Conservation (phyloP, 73 alveolate species). For the Paramecium octaurelia region DNA sequence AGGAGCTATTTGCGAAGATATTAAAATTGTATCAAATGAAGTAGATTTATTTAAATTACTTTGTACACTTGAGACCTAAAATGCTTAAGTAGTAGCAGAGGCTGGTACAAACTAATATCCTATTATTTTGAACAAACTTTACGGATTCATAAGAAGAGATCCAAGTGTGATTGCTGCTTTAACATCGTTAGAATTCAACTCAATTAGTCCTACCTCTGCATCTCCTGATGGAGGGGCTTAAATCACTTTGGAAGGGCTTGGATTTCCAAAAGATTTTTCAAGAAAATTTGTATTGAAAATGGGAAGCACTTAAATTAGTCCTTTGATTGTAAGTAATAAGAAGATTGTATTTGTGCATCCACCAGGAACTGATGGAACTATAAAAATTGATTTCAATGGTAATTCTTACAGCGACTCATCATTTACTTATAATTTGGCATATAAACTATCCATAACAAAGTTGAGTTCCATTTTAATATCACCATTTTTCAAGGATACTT, state of each 20-base stretch:
- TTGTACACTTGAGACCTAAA: not conserved
- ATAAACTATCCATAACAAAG: not conserved
- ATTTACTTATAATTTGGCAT: not conserved
- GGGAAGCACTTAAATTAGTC: not conserved
- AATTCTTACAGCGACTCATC: not conserved
- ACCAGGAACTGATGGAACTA: not conserved
- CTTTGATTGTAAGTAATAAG: not conserved
- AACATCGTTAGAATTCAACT: not conserved
- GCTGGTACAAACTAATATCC: not conserved
- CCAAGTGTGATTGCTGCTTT: not conserved
- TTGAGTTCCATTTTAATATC: not conserved
- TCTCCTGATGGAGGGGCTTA: constrained; percentile 23
- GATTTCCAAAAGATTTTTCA: not conserved
- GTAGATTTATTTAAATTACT: not conserved
- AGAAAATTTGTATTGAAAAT: not conserved
- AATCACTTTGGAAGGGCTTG: not conserved
- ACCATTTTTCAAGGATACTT: not conserved
- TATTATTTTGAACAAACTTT: not conserved
- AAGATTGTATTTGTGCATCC: not conserved
- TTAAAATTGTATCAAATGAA: not conserved
- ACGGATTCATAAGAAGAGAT: not conserved
- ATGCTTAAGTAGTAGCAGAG: not conserved
- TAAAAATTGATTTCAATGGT: not conserved
- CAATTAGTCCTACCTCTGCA: not conserved
- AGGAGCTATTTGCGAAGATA: not conserved